Conservation (phyloP, 345 rosid genomes). For the Syzygium oleosum region DNA sequence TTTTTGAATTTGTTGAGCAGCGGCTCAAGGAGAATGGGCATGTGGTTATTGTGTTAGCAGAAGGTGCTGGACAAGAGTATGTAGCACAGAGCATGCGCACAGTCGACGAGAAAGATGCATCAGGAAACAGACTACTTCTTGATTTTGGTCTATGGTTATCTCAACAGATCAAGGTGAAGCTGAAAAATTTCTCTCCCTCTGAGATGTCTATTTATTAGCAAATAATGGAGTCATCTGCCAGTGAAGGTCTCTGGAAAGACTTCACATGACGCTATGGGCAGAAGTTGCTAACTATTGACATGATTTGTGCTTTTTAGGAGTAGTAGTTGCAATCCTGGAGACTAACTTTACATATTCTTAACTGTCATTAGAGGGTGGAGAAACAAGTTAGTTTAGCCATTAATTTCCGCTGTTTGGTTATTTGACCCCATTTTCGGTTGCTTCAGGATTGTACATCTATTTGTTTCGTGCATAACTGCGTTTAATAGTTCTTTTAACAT, state of each 20-base stretch:
- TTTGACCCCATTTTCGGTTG: neutral
- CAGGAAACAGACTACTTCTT: constrained; percentile 84
- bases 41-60: constrained; percentile 80
- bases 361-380: neutral
- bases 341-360: neutral
- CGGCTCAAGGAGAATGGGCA: constrained; percentile 79
- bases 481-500: neutral
- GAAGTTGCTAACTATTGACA: neutral
- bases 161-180: constrained; percentile 69
- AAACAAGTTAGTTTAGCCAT: neutral
- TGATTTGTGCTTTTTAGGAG: neutral
- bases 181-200: neutral
- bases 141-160: constrained; percentile 92
- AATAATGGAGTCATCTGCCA: neutral
- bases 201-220: neutral
- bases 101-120: constrained; percentile 60
- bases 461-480: neutral
- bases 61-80: constrained; percentile 93
- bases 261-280: neutral
- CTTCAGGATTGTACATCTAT: neutral
- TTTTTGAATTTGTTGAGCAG: constrained; percentile 68
- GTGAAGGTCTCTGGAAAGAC: neutral
- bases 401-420: neutral
- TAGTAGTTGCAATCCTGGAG: neutral
- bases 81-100: constrained; percentile 49